A percentile compares a stretch with the other conserved stretches of the same genome.
These are phyloP conservation scores for Diaporthe citrichinensis DNA, from an alignment of 2,329 filamentous ascomycete genomes.

Conservation along the genomic window DNA sequence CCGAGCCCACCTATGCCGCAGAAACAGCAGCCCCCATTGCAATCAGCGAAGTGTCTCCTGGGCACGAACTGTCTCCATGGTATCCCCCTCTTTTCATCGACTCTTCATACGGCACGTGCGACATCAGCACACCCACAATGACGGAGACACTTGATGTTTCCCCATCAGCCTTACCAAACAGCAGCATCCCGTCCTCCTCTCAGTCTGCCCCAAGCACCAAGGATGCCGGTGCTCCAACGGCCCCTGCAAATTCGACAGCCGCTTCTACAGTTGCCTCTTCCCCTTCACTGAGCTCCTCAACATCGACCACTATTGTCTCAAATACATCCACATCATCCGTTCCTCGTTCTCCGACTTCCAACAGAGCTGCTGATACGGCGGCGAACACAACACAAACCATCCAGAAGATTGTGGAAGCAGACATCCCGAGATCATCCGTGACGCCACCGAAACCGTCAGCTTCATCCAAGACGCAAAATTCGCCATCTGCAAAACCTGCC, in stretches of 20 bases:
- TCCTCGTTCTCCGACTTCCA: background rate
- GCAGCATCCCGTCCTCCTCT: constrained; percentile 11
- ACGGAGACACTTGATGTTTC: constrained; percentile 45
- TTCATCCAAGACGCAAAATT: constrained; percentile 21
- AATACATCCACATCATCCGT: background rate
- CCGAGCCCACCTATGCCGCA: constrained; percentile 20
- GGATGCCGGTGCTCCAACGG: background rate
- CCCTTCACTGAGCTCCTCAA: background rate
- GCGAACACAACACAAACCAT: constrained; percentile 20
- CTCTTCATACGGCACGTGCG: constrained; percentile 45
- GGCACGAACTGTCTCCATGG: constrained; percentile 48
- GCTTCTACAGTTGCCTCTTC: constrained; percentile 29
- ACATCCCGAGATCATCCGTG: constrained; percentile 26
- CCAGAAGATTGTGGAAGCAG: constrained; percentile 11
- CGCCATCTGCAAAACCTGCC: constrained; percentile 15
- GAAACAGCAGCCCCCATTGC: background rate
- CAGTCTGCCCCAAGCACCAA: constrained; percentile 15
- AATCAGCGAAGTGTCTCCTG: constrained; percentile 32
- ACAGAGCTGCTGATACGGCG: background rate
- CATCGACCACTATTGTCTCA: background rate
- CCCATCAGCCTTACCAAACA: constrained; percentile 26
- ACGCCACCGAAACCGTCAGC: constrained; percentile 27
- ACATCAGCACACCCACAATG: constrained; percentile 46
- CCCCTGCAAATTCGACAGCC: background rate
- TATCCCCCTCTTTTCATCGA: constrained; percentile 44